Evolutionary conservation across 2,329 filamentous ascomycete species (phyloP).

Genomic region (Aaosphaeria pasadenensis): DNA sequence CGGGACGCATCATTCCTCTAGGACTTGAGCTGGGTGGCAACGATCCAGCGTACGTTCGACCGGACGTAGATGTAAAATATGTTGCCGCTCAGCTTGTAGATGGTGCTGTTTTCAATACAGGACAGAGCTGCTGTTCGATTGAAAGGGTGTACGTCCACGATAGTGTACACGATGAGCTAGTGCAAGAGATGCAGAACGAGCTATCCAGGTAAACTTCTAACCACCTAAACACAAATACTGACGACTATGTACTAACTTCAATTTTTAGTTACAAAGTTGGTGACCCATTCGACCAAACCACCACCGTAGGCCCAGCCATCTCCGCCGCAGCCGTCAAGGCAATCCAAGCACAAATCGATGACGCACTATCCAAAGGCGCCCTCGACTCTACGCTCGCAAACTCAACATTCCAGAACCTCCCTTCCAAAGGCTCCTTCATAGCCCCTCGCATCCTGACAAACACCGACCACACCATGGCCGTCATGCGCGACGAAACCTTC

Average conservation of each 20-base stretch:
- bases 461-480: constrained; percentile 76
- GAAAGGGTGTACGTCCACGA: constrained; percentile 90
- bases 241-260: neutral
- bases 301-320: constrained; percentile 84
- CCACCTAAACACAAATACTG: neutral
- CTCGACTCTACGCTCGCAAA: constrained; percentile 82
- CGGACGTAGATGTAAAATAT: constrained; percentile 85
- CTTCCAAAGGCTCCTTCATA: constrained; percentile 81
- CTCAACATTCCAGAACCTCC: constrained; percentile 68
- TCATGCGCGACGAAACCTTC: constrained; percentile 95
- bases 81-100: constrained; percentile 93
- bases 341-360: constrained; percentile 75
- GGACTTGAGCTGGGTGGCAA: constrained; percentile 93
- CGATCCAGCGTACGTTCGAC: constrained; percentile 84
- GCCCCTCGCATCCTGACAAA: constrained; percentile 77
- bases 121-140: constrained; percentile 91
- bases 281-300: constrained; percentile 74
- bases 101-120: constrained; percentile 94
- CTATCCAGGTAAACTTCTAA: constrained; percentile 53
- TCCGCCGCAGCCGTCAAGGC: constrained; percentile 73
- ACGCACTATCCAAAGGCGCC: constrained; percentile 80
- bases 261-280: constrained; percentile 63
- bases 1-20: constrained; percentile 79
- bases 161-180: constrained; percentile 77
- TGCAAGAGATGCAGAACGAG: constrained; percentile 75